Evolutionary conservation across 1,139 yeast species (phyloP).

Genomic region (Pichia sp.): DNA sequence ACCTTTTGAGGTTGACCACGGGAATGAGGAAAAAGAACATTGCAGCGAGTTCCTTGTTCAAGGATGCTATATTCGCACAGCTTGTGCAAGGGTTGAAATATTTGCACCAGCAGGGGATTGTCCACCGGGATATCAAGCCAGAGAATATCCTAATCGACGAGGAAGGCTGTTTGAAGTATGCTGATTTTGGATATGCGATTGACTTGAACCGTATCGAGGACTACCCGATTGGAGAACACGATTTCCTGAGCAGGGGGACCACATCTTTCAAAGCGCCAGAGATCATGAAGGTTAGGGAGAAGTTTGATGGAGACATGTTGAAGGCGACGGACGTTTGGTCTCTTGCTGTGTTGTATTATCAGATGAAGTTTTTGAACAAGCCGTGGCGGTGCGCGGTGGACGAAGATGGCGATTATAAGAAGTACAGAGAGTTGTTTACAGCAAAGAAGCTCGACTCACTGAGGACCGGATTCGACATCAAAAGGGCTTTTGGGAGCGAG

Average conservation of each 20-base stretch:
- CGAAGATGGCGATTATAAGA: slow-evolving; percentile 25
- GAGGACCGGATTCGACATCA: slow-evolving; percentile 17
- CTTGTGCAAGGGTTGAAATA: slow-evolving; percentile 43
- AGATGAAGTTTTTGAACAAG: slow-evolving; percentile 40
- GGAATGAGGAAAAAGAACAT: slow-evolving; percentile 35
- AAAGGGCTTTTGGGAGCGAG: slow-evolving; percentile 7
- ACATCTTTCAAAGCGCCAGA: slow-evolving; percentile 56
- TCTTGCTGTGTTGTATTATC: slow-evolving; percentile 47
- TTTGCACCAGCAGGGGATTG: slow-evolving; percentile 42
- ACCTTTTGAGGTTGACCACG: slow-evolving; percentile 42
- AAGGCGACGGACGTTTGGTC: slow-evolving; percentile 48
- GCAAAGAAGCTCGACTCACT: slow-evolving; percentile 10
- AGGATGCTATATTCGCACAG: slow-evolving; percentile 47
- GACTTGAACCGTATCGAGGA: slow-evolving; percentile 29
- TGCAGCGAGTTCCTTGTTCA: slow-evolving; percentile 22
- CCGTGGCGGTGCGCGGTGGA: slow-evolving; percentile 45
- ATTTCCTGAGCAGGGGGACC: slow-evolving; percentile 44
- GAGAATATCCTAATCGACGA: slow-evolving; percentile 48
- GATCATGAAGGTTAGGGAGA: slow-evolving; percentile 32
- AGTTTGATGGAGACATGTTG: slow-evolving; percentile 23
- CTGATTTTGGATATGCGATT: slow-evolving; percentile 52
- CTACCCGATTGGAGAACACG: slow-evolving; percentile 25
- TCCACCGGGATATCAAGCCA: slow-evolving; percentile 54
- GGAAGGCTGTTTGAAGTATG: slow-evolving; percentile 42
- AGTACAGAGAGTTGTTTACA: slow-evolving; percentile 28